Evolutionary conservation across 2,329 filamentous ascomycete genomes (phyloP), one percentile per base, ranked within the genome.

Genomic region (Fusarium haematococcum): DNA sequence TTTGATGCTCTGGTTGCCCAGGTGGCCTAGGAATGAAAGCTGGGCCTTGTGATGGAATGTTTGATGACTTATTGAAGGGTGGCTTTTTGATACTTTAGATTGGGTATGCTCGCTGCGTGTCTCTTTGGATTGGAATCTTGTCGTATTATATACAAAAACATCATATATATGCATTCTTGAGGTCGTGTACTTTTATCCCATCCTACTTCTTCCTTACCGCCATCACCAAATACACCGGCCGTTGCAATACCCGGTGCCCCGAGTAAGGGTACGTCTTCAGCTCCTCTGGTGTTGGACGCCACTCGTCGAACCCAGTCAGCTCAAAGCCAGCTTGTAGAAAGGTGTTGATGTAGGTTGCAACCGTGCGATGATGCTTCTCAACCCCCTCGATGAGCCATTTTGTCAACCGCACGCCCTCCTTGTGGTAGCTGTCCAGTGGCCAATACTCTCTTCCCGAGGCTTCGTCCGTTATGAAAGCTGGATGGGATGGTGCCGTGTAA

Each of bases 1-100:
- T 78, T 78, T 6, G 66, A 70, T 6, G 48, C n/a, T 0, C 18
- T 78, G 20, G 54, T 78, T 6, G 33, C 54, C 2, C 75, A 76
- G n/a, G 39, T 78, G n/a, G 68, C 56, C 10, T 75, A 43, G 57
- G 4, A 2, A 13, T 54, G 50, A 20, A 32, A 16, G 13, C 20
- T 5, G 48, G 18, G 25, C 4, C 6, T 3, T 30, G n/a, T 9
- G 27, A 33, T 33, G 30, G 48, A 30, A 52, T 54, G 50, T n/a
- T 14, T 33, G 50, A 54, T 20, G 50, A 33, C 7, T 33, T 54
- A 32, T 54, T 13, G 18, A n/a, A 54, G n/a, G 27, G 50, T 54
- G 50, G 30, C 25, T 33, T 54, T 54, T 33, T 33, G 30, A 20
- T 33, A 2, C n/a, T 54, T 54, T 54, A 32, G 50, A 33, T 54